phyloP scores from a whole-genome alignment of 305 asterid genomes.

The Fraxinus latifolia region DNA sequence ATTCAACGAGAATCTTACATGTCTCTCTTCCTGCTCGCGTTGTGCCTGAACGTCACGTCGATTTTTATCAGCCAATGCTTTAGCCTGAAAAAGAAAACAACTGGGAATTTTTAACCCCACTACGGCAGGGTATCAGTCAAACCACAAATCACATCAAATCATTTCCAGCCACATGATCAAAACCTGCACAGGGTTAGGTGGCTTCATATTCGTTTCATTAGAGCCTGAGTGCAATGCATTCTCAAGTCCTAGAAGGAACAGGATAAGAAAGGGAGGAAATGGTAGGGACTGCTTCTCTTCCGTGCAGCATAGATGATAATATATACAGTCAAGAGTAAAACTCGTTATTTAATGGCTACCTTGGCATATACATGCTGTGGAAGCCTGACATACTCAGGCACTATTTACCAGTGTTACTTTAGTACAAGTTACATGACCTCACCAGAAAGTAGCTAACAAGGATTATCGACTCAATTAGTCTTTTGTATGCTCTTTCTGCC shows the following conservation, averaged over 20 bases:
- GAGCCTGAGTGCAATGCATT: not conserved
- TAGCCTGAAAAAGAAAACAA: constrained; percentile 48
- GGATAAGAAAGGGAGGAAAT: constrained; percentile 15
- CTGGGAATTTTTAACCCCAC: not conserved
- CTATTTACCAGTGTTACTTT: not conserved
- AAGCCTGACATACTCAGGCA: not conserved
- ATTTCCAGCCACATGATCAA: not conserved
- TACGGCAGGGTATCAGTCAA: not conserved
- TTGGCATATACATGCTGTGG: not conserved
- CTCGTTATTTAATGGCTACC: not conserved
- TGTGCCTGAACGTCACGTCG: constrained; percentile 76
- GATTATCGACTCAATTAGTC: not conserved
- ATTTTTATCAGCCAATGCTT: constrained; percentile 83
- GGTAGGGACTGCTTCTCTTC: constrained; percentile 19
- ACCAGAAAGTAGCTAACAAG: constrained; percentile 8
- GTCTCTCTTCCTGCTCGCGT: constrained; percentile 79
- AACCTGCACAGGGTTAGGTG: not conserved
- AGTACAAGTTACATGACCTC: not conserved
- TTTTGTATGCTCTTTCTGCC: not conserved
- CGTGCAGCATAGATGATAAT: not conserved
- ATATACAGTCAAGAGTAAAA: not conserved
- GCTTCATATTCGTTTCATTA: constrained; percentile 9
- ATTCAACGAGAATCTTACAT: constrained; percentile 43
- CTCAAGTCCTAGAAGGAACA: not conserved
- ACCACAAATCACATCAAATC: not conserved